These are phyloP conservation scores for Globisporangium nodosum DNA, from an alignment of 352 stramenopile genomes.

Conservation along the genomic window DNA sequence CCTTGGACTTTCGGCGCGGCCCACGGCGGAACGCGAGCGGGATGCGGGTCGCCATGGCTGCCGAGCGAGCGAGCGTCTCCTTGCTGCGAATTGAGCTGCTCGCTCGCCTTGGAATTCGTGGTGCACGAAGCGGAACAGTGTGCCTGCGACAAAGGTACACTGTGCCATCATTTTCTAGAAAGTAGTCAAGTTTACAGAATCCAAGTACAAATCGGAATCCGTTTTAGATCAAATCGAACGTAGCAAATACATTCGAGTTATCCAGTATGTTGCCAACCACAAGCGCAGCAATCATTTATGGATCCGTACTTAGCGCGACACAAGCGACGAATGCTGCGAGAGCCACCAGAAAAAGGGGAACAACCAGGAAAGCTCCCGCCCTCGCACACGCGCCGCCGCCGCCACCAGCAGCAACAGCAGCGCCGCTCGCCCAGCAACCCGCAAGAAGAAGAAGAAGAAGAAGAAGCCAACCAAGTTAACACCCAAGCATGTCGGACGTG, in stretches of 20 bases:
- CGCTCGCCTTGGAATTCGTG: slow-evolving; percentile 2
- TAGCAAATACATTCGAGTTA: neutral
- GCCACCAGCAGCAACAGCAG: slow-evolving; percentile 18
- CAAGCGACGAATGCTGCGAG: neutral
- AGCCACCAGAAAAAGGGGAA: slow-evolving; percentile 40
- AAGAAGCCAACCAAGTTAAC: neutral
- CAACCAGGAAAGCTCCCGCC: slow-evolving; percentile 8
- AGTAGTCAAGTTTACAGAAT: too few species aligned
- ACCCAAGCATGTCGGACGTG: slow-evolving; percentile 44
- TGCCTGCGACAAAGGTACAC: neutral
- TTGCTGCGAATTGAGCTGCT: slow-evolving; percentile 2
- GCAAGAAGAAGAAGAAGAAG: slow-evolving; percentile 4
- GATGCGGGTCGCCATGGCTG: slow-evolving; percentile 65
- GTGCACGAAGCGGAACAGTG: neutral
- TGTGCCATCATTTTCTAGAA: neutral
- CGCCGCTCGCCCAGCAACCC: neutral
- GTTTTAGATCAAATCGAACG: neutral
- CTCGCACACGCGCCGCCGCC: slow-evolving; percentile 4
- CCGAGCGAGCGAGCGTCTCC: slow-evolving; percentile 6
- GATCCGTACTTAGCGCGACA: neutral
- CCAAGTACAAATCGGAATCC: too few species aligned
- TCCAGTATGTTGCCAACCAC: too few species aligned
- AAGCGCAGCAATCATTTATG: neutral
- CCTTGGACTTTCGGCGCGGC: slow-evolving; percentile 72
- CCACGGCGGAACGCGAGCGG: slow-evolving; percentile 73